Percentiles rank a stretch among this genome's conserved stretches.
Evolutionary conservation across 768 basidiomycete genomes (phyloP).

Genomic region (Agaricus blazei): DNA sequence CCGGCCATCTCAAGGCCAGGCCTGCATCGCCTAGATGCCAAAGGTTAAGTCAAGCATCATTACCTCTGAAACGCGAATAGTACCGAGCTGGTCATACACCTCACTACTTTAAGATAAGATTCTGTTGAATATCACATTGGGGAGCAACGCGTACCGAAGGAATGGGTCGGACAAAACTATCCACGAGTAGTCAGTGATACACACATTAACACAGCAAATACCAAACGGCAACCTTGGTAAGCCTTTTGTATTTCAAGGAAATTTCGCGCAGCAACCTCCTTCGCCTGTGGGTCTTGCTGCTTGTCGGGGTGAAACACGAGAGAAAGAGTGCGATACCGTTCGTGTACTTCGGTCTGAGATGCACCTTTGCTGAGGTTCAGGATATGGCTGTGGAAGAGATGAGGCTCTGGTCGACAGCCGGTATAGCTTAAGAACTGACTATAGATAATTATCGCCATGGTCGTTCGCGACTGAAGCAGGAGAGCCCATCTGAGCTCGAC

Average conservation of each 20-base stretch:
- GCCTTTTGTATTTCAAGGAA: conserved; percentile 80
- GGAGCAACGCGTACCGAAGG: conserved; percentile 41
- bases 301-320: conserved; percentile 85
- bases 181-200: background rate
- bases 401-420: background rate
- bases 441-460: conserved; percentile 11
- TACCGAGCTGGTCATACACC: conserved; percentile 73
- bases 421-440: conserved; percentile 10
- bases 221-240: conserved; percentile 58
- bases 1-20: conserved; percentile 15
- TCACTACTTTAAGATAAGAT: conserved; percentile 34
- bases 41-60: background rate
- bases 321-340: conserved; percentile 66
- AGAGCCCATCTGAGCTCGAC: conserved; percentile 5
- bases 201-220: background rate
- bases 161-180: conserved; percentile 71
- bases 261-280: conserved; percentile 54
- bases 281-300: conserved; percentile 53
- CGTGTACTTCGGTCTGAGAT: conserved; percentile 64
- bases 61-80: conserved; percentile 10
- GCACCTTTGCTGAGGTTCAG: conserved; percentile 67
- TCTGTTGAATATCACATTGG: background rate
- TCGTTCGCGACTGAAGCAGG: background rate
- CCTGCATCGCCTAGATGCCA: conserved; percentile 26
- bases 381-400: conserved; percentile 40